A percentile compares a stretch with the other conserved stretches of the same genome.
phyloP scores from a whole-genome alignment of 164 flowering plant species.

The Sextonia rubra region DNA sequence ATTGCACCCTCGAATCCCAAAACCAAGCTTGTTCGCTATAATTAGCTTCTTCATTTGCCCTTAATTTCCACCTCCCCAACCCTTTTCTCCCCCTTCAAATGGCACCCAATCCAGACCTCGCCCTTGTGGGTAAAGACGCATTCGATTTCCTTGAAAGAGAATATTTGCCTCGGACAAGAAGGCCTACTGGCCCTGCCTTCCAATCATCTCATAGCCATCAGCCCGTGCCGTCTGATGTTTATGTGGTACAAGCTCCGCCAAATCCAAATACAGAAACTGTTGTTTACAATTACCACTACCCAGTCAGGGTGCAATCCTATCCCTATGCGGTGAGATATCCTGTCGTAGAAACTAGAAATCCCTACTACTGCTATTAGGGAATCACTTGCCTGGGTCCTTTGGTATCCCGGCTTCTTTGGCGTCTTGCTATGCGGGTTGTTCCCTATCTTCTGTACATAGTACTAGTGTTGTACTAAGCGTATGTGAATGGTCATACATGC shows the following conservation, averaged over 20 bases:
- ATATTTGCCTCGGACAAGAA: neutral
- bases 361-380: too few relatives aligned
- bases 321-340: too few relatives aligned
- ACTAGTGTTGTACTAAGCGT: too few relatives aligned
- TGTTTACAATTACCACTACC: neutral
- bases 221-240: neutral
- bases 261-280: neutral
- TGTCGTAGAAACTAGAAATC: too few relatives aligned
- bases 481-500: too few relatives aligned
- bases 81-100: neutral
- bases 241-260: neutral
- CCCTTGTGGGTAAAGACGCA: neutral
- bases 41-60: neutral
- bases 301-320: neutral
- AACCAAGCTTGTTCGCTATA: too few relatives aligned
- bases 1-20: neutral
- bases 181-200: neutral
- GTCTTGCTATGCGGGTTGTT: too few relatives aligned
- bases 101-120: constrained; percentile 1
- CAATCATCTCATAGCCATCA: neutral
- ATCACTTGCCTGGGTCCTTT: too few relatives aligned
- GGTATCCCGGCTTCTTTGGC: too few relatives aligned
- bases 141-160: neutral
- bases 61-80: too few relatives aligned
- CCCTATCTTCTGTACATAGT: too few relatives aligned